Percentiles rank a stretch among this genome's conserved stretches.
Evolutionary conservation across 306 rosid genomes (phyloP).

Genomic region (Glycyrrhiza uralensis): DNA sequence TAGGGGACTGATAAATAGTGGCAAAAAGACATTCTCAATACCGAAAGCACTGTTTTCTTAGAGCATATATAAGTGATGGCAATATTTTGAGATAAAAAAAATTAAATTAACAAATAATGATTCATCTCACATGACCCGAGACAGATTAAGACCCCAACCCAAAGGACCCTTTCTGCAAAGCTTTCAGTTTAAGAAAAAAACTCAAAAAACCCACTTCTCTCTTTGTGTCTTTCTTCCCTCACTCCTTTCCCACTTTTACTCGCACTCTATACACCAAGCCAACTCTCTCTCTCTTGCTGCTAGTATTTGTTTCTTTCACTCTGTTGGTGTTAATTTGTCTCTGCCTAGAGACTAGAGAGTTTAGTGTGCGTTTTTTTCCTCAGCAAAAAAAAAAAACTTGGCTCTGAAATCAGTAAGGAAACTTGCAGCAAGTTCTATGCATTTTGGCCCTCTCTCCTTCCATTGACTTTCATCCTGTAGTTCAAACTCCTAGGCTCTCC

Average conservation of each 20-base stretch:
- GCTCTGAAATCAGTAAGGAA: constrained; percentile 51
- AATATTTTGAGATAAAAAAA: not conserved
- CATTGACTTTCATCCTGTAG: constrained; percentile 53
- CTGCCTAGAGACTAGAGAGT: constrained; percentile 19
- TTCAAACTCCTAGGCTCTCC: constrained; percentile 44
- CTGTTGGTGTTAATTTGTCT: constrained; percentile 10
- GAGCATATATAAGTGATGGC: not conserved
- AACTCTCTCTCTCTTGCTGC: not conserved
- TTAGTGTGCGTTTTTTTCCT: constrained; percentile 24
- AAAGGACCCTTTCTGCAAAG: constrained; percentile 13
- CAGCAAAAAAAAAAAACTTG: constrained; percentile 28
- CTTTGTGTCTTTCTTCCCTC: not conserved
- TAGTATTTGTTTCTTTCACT: not conserved
- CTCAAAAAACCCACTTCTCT: constrained; percentile 9
- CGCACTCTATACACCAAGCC: not conserved
- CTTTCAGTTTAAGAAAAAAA: constrained; percentile 36
- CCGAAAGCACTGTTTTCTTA: not conserved
- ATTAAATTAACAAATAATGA: constrained; percentile 10
- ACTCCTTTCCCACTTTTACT: constrained; percentile 14
- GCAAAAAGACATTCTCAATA: constrained; percentile 16
- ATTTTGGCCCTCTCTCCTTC: constrained; percentile 42
- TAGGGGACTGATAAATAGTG: constrained; percentile 1
- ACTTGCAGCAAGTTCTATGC: constrained; percentile 52
- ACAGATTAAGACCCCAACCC: constrained; percentile 23
- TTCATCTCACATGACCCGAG: constrained; percentile 31